Evolutionary conservation across 495 filamentous ascomycete species (phyloP), one percentile per base, ranked within the genome.

Genomic region (Aspergillus heteromorphus): DNA sequence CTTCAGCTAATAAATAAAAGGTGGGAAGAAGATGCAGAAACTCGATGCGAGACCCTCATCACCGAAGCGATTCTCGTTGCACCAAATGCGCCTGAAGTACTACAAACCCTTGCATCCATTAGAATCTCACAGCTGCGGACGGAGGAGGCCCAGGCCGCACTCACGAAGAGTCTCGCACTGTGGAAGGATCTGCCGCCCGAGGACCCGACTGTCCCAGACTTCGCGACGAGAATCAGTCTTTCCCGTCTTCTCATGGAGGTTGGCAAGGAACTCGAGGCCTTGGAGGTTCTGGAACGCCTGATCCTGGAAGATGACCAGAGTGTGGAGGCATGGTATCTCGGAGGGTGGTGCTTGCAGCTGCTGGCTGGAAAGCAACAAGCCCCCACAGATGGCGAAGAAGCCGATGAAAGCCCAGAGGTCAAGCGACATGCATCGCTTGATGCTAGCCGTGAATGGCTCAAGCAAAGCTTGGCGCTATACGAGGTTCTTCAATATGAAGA

Each of bases 301-400:
- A 83, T 96, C 16, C 68, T 76, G 5, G 95, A 97, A 68, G 91
- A 97, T 58, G 95, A 99, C 66, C 79, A 84, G 57, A 91, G 92
- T 69, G 89, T 97, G 10, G 95, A 99, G 69, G 88, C 87, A 1
- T 96, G 91, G 91, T 99, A 99, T 73, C 76, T 97, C 2, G 92
- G 95, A 29, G 95, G 95, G 9, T 99, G 92, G 87, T 87, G 87
- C 52, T 77, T 90, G 53, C 88, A 89, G 63, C 76, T 93, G 51
- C 72, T 87, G 52, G 91, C 88, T 0, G 83, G 88, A 67, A 90
- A 86, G 73, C 64, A 71, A 60, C 55, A 73, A 62, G 80, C 64
- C 71, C 78, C 69, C 43, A 77, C 47, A 51, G 69, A 71, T 45
- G 51, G 54, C 0, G 61, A 64, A 25, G 57, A 63, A 18, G 59